Conservation (phyloP, 768 basidiomycete species). For the Suillus clintonianus region DNA sequence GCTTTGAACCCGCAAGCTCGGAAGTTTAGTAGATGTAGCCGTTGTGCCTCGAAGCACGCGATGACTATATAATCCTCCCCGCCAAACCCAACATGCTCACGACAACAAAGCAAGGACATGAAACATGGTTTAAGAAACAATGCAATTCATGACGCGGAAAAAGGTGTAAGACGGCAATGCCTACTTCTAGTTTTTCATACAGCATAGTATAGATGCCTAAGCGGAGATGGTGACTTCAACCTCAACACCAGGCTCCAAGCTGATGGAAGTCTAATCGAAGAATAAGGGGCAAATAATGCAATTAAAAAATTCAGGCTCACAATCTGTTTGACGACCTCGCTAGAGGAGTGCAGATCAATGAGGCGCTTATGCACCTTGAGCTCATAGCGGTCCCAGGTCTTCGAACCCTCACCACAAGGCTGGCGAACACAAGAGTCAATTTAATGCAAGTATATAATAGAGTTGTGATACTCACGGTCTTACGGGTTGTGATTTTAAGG, state of each 20-base stretch:
- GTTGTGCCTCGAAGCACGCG: neutral
- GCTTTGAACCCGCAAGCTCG: neutral
- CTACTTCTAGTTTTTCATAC: neutral
- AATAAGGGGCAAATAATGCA: conserved; percentile 9
- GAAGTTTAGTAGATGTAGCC: neutral
- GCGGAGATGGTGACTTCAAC: conserved; percentile 96
- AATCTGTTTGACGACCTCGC: conserved; percentile 99
- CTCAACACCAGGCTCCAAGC: conserved; percentile 98
- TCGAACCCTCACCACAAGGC: conserved; percentile 99
- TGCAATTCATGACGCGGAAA: neutral
- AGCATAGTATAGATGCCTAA: conserved; percentile 31
- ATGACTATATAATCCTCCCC: neutral
- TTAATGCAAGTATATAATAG: neutral
- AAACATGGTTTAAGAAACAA: neutral
- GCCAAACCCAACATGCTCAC: neutral
- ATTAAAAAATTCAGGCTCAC: conserved; percentile 51
- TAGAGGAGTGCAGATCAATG: conserved; percentile 97
- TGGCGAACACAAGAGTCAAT: conserved; percentile 30
- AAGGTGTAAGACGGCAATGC: neutral
- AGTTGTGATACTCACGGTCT: conserved; percentile 67
- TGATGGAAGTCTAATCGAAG: conserved; percentile 83
- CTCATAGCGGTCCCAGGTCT: conserved; percentile 99
- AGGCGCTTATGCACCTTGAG: conserved; percentile 99
- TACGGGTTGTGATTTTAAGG: conserved; percentile 98
- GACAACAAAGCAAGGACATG: neutral